phyloP scores from a whole-genome alignment of 75 land plant genomes.

The Chamaecyparis obtusa region DNA sequence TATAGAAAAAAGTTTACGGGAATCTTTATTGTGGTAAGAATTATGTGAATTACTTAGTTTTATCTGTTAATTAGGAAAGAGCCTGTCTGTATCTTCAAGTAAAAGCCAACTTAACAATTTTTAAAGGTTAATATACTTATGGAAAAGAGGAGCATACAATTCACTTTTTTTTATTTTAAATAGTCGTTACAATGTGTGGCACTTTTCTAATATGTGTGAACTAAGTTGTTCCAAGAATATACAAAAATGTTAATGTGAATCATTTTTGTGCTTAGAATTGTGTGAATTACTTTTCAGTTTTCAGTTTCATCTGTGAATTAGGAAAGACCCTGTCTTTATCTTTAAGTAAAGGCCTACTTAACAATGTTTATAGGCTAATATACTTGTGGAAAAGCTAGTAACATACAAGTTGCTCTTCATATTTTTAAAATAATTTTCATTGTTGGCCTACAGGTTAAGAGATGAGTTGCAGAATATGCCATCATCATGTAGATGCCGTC shows the following conservation, averaged over 20 bases:
- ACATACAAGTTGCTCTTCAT: not conserved
- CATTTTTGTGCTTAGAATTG: conserved; percentile 70
- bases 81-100: not conserved
- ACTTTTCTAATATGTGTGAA: conserved; percentile 39
- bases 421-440: not conserved
- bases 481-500: conserved; percentile 64
- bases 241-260: conserved; percentile 48
- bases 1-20: conserved; percentile 45
- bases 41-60: not conserved
- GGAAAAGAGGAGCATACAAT: not conserved
- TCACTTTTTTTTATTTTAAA: not conserved
- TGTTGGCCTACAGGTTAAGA: conserved; percentile 60
- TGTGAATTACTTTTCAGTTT: not conserved
- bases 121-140: not conserved
- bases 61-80: not conserved
- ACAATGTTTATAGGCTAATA: not conserved
- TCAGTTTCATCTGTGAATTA: not conserved
- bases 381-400: not conserved
- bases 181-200: no score
- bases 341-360: not conserved
- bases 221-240: conserved; percentile 57
- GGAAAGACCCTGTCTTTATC: not conserved
- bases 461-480: conserved; percentile 82
- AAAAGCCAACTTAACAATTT: not conserved
- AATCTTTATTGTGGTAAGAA: conserved; percentile 78